Percentiles rank a stretch among this genome's conserved stretches.
Conservation (phyloP, 139 green algal species). For the Zygnema circumcarinatum region DNA sequence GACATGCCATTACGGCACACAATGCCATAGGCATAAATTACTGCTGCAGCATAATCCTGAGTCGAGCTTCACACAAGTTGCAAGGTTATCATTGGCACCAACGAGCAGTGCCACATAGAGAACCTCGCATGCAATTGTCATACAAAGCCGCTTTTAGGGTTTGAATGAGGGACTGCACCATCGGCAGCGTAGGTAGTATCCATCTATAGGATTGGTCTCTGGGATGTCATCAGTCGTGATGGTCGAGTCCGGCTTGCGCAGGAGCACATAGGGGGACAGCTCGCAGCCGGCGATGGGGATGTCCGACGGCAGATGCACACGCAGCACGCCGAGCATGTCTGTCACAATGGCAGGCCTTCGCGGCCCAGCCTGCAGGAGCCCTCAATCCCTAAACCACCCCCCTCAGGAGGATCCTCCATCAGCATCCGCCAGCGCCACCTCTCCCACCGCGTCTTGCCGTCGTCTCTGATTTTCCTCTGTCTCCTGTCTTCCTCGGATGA, state of each 20-base stretch:
- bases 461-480: neutral
- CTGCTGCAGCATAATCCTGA: too few species aligned
- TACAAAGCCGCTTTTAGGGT: too few species aligned
- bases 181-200: constrained; percentile 78
- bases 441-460: neutral
- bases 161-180: constrained; percentile 72
- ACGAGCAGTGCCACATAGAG: too few species aligned
- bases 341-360: neutral
- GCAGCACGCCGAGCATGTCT: constrained; percentile 59
- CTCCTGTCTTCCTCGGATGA: too few species aligned
- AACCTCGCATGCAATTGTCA: too few species aligned
- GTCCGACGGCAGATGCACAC: constrained; percentile 59
- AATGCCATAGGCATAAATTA: too few species aligned
- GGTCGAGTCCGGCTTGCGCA: constrained; percentile 73
- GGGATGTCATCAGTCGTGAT: constrained; percentile 83
- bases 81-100: too few species aligned
- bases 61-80: too few species aligned
- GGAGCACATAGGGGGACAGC: constrained; percentile 82
- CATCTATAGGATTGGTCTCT: constrained; percentile 74
- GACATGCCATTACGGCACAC: too few species aligned
- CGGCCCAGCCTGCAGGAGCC: constrained; percentile 3
- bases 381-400: constrained; percentile 9
- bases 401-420: constrained; percentile 39
- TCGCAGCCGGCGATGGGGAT: constrained; percentile 60
- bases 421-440: neutral